Evolutionary conservation across 371 early-diverging fungal species (phyloP).

Genomic region (Fennellomyces sp.): DNA sequence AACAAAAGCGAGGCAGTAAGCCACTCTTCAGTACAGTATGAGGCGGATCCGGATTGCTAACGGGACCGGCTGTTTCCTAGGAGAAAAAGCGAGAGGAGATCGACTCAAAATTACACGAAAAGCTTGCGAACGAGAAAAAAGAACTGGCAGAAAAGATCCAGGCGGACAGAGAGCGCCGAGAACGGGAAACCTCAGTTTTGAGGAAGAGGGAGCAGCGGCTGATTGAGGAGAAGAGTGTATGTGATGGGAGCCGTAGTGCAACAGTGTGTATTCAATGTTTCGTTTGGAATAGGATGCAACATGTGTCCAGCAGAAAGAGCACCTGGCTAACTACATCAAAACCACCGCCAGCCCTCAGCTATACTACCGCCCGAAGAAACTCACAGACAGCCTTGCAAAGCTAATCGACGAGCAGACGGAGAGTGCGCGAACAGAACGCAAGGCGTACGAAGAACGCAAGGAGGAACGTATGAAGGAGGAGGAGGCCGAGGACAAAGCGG

Average conservation of each 20-base stretch:
- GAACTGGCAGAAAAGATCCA: constrained; percentile 45
- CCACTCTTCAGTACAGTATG: background rate
- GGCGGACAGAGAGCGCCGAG: constrained; percentile 45
- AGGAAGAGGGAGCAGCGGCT: constrained; percentile 19
- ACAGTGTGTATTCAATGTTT: background rate
- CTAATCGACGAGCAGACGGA: constrained; percentile 28
- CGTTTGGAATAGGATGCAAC: constrained; percentile 23
- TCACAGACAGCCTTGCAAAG: constrained; percentile 30
- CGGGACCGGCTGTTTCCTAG: too few relatives aligned
- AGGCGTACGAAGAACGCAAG: constrained; percentile 25
- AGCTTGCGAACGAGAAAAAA: constrained; percentile 45
- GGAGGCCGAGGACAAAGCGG: constrained; percentile 12
- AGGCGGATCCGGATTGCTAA: background rate
- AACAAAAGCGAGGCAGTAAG: constrained; percentile 52
- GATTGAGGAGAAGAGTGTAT: constrained; percentile 38
- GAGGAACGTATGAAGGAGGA: constrained; percentile 13
- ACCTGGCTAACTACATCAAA: constrained; percentile 40
- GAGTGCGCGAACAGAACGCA: constrained; percentile 18
- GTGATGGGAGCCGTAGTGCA: too few relatives aligned
- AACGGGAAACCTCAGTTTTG: constrained; percentile 23
- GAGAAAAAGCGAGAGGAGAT: constrained; percentile 55
- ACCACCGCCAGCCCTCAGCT: constrained; percentile 48
- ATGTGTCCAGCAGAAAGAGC: constrained; percentile 22
- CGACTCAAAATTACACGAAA: constrained; percentile 51
- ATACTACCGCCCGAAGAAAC: constrained; percentile 53